Conservation (phyloP, 2,329 filamentous ascomycete species). For the Stagonosporopsis cucurbitacearum region DNA sequence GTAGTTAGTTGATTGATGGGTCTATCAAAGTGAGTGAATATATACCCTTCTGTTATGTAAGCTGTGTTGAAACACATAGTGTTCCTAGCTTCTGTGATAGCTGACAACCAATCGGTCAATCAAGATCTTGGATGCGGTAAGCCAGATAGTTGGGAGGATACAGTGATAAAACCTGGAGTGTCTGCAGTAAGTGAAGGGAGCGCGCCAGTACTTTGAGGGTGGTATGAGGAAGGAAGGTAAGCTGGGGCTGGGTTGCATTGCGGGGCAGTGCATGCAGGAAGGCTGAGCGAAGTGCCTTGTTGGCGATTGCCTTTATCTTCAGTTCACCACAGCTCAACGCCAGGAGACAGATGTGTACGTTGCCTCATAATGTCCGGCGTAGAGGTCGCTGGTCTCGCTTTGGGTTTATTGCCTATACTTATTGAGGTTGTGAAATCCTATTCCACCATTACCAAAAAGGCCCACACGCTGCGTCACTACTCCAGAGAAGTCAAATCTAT, state of each 20-base stretch:
- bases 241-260: not conserved
- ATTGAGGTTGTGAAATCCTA: conserved; percentile 33
- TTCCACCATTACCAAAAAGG: conserved; percentile 8
- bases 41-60: no score
- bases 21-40: no score
- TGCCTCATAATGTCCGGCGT: conserved; percentile 24
- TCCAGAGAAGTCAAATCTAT: conserved; percentile 27
- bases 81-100: no score
- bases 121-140: not conserved
- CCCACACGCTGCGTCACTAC: conserved; percentile 28
- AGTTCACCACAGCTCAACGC: not conserved
- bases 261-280: conserved; percentile 8
- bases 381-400: conserved; percentile 29
- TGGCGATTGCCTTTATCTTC: not conserved
- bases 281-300: not conserved
- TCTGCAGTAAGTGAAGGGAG: not conserved
- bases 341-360: not conserved
- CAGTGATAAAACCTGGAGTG: not conserved
- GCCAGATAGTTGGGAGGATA: not conserved
- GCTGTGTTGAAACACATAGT: no score
- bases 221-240: not conserved
- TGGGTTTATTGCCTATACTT: conserved; percentile 33
- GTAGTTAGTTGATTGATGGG: no score
- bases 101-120: no score
- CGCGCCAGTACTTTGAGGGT: not conserved